Percentiles rank a stretch among this genome's conserved stretches.
Evolutionary conservation across 2,329 filamentous ascomycete genomes (phyloP).

Genomic region (Xylaria sp.): DNA sequence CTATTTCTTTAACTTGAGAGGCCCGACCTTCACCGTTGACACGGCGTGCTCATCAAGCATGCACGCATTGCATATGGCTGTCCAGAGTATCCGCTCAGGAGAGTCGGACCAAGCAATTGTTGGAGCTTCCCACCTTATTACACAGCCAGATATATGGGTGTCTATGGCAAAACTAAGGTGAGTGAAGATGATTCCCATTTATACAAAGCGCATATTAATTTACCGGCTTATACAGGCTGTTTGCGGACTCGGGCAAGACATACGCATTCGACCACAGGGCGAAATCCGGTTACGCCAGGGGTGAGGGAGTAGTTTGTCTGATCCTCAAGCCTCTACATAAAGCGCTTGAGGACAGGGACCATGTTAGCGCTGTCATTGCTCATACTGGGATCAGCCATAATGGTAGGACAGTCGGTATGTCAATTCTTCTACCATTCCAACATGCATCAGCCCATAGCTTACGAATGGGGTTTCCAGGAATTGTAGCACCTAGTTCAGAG

Average conservation of each 20-base stretch:
- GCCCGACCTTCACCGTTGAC: constrained; percentile 22
- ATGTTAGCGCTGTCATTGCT: constrained; percentile 22
- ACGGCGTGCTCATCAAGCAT: constrained; percentile 27
- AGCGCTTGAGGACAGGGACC: constrained; percentile 21
- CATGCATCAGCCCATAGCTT: background rate
- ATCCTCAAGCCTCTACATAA: constrained; percentile 24
- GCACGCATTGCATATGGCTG: constrained; percentile 24
- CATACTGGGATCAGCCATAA: constrained; percentile 26
- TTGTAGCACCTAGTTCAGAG: constrained; percentile 25
- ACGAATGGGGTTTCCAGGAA: constrained; percentile 10
- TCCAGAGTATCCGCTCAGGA: constrained; percentile 24
- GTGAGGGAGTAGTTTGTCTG: constrained; percentile 23
- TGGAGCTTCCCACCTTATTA: constrained; percentile 26
- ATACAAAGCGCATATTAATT: background rate
- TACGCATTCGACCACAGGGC: constrained; percentile 27
- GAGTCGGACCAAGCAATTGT: constrained; percentile 27
- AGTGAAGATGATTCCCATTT: background rate
- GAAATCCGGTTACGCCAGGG: constrained; percentile 25
- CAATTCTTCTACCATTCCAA: background rate
- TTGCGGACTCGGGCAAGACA: constrained; percentile 24
- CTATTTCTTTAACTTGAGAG: constrained; percentile 22
- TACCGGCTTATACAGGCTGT: constrained; percentile 12
- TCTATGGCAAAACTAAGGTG: constrained; percentile 27
- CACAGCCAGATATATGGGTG: constrained; percentile 25
- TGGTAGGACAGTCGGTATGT: constrained; percentile 24